Base-by-base conservation (phyloP, 345 rosid genomes). In the Brassica rapa region DNA sequence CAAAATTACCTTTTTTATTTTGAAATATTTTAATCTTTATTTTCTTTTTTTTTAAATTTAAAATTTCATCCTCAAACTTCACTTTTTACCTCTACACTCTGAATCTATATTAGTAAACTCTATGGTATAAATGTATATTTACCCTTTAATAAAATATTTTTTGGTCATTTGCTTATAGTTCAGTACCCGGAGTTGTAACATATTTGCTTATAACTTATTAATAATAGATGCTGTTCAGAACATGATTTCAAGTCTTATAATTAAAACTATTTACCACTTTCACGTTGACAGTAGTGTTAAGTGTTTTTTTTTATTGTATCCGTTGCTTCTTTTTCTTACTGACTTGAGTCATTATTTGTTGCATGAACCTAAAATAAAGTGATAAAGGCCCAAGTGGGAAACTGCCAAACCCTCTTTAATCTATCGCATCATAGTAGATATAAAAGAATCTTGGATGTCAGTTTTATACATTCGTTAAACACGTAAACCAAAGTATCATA, bases 371-470 rank as follows among this genome's bases (percentile, higher is more conserved):
- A 33, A 49, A 62, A 72, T 21, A 51, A 51, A 64, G 4, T 64
- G 63, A 74, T 33, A 74, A 65, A 64, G 62, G 10, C 49, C 51
- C 8, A 49, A 73, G 70, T 64, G 77, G 71, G 71, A 16, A 64
- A 74, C 24, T 8, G 63, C 64, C 64, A 24, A 65, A 65, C 64
- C 27, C 64, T 51, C 3, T 46, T n/a, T 43, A 55, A 32, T 53
- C 71, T 64, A 33, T 65, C 71, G 14, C 51, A 74, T 74, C 63
- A 56, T 63, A 16, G 29, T 27, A 3, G 32, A 60, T n/a, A 60
- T n/a, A 15, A 6, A 32, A 32, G 0, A 32, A 11, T 19, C 25
- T 24, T 51, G 10, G 29, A 32, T 56, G 41, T 59, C 35, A 8
- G 14, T 21, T 23, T 43, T 16, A 63, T 14, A 73, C 9, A 64